Evolutionary conservation across 768 basidiomycete species (phyloP).

Genomic region (Ramaria sp.): DNA sequence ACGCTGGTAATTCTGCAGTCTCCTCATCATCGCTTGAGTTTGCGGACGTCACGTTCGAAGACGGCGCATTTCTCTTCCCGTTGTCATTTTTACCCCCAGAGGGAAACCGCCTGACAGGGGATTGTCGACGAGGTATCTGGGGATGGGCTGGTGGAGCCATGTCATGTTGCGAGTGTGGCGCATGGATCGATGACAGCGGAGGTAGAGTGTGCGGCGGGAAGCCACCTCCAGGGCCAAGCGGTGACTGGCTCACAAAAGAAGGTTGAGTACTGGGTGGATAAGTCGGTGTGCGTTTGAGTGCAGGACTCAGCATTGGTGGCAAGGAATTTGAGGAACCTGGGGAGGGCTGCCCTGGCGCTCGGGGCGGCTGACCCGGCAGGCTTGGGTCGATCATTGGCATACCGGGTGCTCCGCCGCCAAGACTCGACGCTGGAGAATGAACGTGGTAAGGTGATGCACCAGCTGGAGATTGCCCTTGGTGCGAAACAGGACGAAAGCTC

Average conservation of each 20-base stretch:
- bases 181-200: not conserved
- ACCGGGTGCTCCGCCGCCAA: not conserved
- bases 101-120: not conserved
- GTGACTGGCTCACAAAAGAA: not conserved
- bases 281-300: not conserved
- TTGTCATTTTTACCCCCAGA: conserved; percentile 9
- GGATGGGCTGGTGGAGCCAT: not conserved
- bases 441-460: conserved; percentile 7
- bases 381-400: conserved; percentile 5
- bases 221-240: not conserved
- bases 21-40: conserved; percentile 81
- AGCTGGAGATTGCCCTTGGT: conserved; percentile 34
- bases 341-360: not conserved
- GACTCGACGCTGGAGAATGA: conserved; percentile 8
- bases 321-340: not conserved
- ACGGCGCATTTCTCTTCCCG: conserved; percentile 36
- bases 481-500: not conserved
- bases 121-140: not conserved
- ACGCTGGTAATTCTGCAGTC: conserved; percentile 66
- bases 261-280: not conserved
- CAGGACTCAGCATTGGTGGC: not conserved
- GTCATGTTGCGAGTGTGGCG: not conserved
- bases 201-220: not conserved
- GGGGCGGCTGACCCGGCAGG: not conserved
- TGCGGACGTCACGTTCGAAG: conserved; percentile 57